These are phyloP conservation scores for Cryptosporidium andersoni DNA, from an alignment of 169 alveolate species.

Conservation along the genomic window DNA sequence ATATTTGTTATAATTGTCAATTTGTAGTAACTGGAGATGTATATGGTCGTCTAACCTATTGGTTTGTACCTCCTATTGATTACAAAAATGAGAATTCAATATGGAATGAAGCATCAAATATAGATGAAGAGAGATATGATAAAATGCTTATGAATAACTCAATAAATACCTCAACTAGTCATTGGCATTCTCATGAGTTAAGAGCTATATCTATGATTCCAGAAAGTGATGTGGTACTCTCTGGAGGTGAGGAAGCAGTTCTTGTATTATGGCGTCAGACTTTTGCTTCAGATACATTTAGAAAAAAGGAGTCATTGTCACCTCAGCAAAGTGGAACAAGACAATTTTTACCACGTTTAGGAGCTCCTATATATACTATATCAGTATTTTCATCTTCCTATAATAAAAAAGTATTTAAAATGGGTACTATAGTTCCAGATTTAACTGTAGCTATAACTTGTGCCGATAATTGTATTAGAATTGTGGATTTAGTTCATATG, in stretches of 20 bases:
- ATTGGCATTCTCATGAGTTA: slow-evolving; percentile 66
- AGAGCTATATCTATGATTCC: slow-evolving; percentile 41
- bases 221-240: slow-evolving; percentile 38
- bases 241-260: slow-evolving; percentile 71
- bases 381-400: slow-evolving; percentile 3
- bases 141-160: slow-evolving; percentile 35
- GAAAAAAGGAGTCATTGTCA: not conserved
- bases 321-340: slow-evolving; percentile 40
- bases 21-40: slow-evolving; percentile 65
- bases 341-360: slow-evolving; percentile 59
- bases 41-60: slow-evolving; percentile 62
- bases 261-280: slow-evolving; percentile 57
- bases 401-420: not conserved
- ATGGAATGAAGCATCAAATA: slow-evolving; percentile 46
- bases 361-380: slow-evolving; percentile 62
- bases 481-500: slow-evolving; percentile 40
- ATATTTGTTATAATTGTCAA: slow-evolving; percentile 17
- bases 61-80: slow-evolving; percentile 52
- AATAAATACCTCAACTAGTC: slow-evolving; percentile 27
- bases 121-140: slow-evolving; percentile 15
- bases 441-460: slow-evolving; percentile 35
- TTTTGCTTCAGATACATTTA: slow-evolving; percentile 23
- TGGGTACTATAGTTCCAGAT: not conserved
- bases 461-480: slow-evolving; percentile 50
- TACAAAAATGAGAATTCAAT: slow-evolving; percentile 14